Percentiles rank a stretch among this genome's conserved stretches.
Evolutionary conservation across 2,329 filamentous ascomycete genomes (phyloP).

Genomic region (Clarireedia sp.): DNA sequence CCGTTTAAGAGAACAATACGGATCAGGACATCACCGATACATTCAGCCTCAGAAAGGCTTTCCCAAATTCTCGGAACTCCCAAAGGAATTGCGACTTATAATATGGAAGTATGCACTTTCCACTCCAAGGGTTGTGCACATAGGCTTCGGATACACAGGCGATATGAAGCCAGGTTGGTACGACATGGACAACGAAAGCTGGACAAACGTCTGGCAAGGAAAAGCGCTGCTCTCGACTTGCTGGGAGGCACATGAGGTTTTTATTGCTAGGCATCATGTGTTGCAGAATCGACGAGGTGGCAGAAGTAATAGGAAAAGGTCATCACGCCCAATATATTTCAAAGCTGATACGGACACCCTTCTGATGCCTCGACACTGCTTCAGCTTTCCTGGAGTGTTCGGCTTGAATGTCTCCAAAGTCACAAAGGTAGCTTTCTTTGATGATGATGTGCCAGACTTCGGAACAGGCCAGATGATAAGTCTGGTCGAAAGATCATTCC

Average conservation of each 20-base stretch:
- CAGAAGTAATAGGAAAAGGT: not conserved
- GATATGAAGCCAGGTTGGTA: not conserved
- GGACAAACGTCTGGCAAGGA: not conserved
- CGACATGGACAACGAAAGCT: not conserved
- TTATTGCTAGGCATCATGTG: not conserved
- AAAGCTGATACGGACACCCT: not conserved
- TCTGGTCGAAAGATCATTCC: not conserved
- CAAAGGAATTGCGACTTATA: not conserved
- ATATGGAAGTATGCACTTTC: not conserved
- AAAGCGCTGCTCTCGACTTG: not conserved
- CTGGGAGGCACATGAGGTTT: not conserved
- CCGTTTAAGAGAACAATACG: not conserved
- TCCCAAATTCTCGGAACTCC: not conserved
- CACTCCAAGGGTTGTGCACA: not conserved
- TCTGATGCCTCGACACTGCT: not conserved
- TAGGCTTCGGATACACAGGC: not conserved
- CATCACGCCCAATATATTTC: not conserved
- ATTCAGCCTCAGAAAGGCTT: not conserved
- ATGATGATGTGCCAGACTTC: not conserved
- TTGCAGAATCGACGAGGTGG: not conserved
- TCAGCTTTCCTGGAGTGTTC: not conserved
- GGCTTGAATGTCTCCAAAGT: not conserved
- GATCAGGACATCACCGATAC: not conserved
- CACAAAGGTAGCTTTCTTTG: not conserved
- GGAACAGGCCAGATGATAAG: not conserved